A percentile compares a stretch with the other conserved stretches of the same genome.
Evolutionary conservation across 1,139 yeast genomes (phyloP).

Genomic region (Candida tropicalis): DNA sequence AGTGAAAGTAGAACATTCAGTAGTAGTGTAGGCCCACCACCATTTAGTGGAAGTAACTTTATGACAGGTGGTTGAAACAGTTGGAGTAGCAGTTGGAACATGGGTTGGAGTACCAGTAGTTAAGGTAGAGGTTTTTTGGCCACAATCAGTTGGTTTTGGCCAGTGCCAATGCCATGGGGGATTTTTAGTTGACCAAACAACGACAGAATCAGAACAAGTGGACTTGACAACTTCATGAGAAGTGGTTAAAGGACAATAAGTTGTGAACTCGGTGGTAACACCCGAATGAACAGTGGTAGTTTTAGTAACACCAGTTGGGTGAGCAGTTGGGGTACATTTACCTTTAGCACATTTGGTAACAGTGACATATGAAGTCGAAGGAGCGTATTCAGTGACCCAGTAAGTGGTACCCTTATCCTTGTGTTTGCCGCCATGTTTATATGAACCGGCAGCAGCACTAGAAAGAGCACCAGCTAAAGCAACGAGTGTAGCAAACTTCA

Average conservation of each 20-base stretch:
- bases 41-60: background rate
- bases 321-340: constrained; percentile 23
- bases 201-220: constrained; percentile 3
- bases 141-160: constrained; percentile 5
- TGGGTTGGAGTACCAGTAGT: background rate
- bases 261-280: constrained; percentile 23
- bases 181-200: constrained; percentile 4
- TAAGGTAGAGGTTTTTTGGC: background rate
- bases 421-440: background rate
- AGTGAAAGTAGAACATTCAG: background rate
- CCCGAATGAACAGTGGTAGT: constrained; percentile 7
- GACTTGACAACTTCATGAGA: constrained; percentile 6
- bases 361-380: constrained; percentile 22
- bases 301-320: constrained; percentile 30
- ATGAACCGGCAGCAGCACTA: background rate
- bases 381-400: constrained; percentile 9
- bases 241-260: constrained; percentile 27
- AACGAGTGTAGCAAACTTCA: constrained; percentile 5
- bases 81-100: background rate
- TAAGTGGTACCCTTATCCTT: background rate
- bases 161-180: constrained; percentile 4
- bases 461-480: constrained; percentile 1
- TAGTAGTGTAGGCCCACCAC: background rate
- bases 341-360: constrained; percentile 23
- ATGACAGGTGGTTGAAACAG: constrained; percentile 1